Conservation (phyloP, 352 stramenopile genomes). For the Pythium angustatum region DNA sequence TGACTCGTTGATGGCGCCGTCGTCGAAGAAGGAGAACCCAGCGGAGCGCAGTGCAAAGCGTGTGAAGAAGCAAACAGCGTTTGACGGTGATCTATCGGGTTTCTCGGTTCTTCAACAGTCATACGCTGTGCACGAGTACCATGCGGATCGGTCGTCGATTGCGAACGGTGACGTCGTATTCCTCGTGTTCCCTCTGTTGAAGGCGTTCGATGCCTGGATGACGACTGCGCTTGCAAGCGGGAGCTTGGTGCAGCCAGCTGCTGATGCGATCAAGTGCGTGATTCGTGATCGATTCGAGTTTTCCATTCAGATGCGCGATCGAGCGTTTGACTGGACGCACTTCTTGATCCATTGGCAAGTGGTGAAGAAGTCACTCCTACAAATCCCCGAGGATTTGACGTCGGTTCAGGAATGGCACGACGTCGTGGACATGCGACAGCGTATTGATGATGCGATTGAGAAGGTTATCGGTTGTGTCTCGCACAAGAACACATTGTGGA, state of each 20-base stretch:
- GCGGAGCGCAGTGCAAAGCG: constrained; percentile 29
- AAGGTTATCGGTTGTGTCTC: constrained; percentile 63
- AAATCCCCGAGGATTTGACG: constrained; percentile 6
- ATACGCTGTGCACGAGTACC: constrained; percentile 78
- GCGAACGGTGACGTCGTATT: constrained; percentile 72
- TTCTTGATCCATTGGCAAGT: constrained; percentile 86
- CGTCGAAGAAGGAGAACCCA: neutral
- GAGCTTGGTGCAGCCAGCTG: constrained; percentile 23
- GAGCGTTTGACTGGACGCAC: constrained; percentile 70
- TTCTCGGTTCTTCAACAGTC: constrained; percentile 82
- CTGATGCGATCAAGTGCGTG: constrained; percentile 38
- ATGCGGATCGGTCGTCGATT: constrained; percentile 66
- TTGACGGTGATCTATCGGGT: constrained; percentile 39
- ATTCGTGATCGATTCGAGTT: constrained; percentile 75
- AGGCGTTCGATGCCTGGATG: constrained; percentile 48
- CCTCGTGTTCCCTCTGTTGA: constrained; percentile 68
- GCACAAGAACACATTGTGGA: constrained; percentile 91
- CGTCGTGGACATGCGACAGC: constrained; percentile 69
- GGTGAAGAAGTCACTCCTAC: constrained; percentile 59
- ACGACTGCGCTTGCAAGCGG: neutral
- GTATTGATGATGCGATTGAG: constrained; percentile 71
- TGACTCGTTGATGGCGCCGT: constrained; percentile 37
- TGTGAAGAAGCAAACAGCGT: constrained; percentile 22
- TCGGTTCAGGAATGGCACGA: constrained; percentile 36
- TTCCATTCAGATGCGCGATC: constrained; percentile 65